Base-by-base conservation (phyloP, 805 yeast species). In the Cyberlindnera saturnus region DNA sequence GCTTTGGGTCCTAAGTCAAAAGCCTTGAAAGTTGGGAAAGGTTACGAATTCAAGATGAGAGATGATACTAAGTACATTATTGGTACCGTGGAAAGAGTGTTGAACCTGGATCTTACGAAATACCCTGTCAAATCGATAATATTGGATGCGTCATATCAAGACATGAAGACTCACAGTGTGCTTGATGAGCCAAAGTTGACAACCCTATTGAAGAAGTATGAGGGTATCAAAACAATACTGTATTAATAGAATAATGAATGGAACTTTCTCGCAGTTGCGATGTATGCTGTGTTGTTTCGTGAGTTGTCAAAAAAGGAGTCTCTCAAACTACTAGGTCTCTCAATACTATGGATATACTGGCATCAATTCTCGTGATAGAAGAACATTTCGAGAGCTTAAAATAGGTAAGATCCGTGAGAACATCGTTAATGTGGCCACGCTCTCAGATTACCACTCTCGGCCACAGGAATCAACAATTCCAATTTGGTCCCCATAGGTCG, bases 1-100 rank as follows among this genome's bases (percentile, higher is more conserved):
- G 79, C 85, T 1, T 56, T 76, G 62, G 61, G 61, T 0, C 56
- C 58, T 28, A 56, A 58, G 33, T 38, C 60, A 2, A 52, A 50
- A 14, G 53, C 59, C 1, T 42, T 55, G 28, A 58, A 48, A 30
- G 55, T 58, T 14, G 61, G 60, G 11, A 58, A 56, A 36, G 62
- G 61, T 1, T 58, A 58, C 34, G 57, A 54, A 13, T 44, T 50
- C 36, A 46, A 43, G 23, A 45, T 56, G 40, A 50, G 58, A 38
- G 52, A 50, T 18, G 59, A 56, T 23, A 58, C 61, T 3, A 56
- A 54, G 28, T 58, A 46, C 33, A 48, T 55, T 7, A 49, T 58
- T 31, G 62, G 62, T 5, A 56, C 61, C 2, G 52, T 49, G 4
- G 62, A 56, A 38, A 51, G 58, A 41, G 40, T 56, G 19, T 10